Percentiles rank a stretch among this genome's conserved stretches.
Evolutionary conservation across 148 eudicot species (phyloP).

Genomic region (Arctostaphylos glauca): DNA sequence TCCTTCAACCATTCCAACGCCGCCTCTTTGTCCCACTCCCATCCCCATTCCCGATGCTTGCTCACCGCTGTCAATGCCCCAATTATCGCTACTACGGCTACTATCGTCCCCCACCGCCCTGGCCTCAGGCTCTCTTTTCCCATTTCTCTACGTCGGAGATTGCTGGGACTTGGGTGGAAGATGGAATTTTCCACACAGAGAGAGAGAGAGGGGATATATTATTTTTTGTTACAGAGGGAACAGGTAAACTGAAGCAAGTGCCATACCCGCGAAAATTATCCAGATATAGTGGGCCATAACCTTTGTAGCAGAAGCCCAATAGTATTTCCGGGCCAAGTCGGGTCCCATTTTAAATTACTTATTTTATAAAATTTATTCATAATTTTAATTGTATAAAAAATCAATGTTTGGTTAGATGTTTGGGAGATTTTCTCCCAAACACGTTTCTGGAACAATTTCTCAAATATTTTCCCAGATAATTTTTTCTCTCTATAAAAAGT

Average conservation of each 20-base stretch:
- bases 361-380: too few species aligned
- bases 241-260: not conserved
- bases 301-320: not conserved
- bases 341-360: too few species aligned
- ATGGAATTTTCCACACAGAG: not conserved
- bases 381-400: too few species aligned
- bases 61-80: constrained; percentile 22
- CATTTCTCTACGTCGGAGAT: too few species aligned
- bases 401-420: too few species aligned
- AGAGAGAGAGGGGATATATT: not conserved
- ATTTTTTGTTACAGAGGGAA: too few species aligned
- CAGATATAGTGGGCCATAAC: not conserved
- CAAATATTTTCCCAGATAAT: too few species aligned
- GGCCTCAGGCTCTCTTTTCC: constrained; percentile 1
- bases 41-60: not conserved
- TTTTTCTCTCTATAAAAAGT: too few species aligned
- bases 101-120: constrained; percentile 22
- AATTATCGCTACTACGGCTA: constrained; percentile 23
- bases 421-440: too few species aligned
- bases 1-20: constrained; percentile 30
- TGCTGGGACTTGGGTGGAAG: not conserved
- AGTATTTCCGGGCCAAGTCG: not conserved
- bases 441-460: too few species aligned
- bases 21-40: constrained; percentile 36
- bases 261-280: not conserved